These are phyloP conservation scores for Helotiales sp. DNA, from an alignment of 2,329 filamentous ascomycete species.

Conservation along the genomic window DNA sequence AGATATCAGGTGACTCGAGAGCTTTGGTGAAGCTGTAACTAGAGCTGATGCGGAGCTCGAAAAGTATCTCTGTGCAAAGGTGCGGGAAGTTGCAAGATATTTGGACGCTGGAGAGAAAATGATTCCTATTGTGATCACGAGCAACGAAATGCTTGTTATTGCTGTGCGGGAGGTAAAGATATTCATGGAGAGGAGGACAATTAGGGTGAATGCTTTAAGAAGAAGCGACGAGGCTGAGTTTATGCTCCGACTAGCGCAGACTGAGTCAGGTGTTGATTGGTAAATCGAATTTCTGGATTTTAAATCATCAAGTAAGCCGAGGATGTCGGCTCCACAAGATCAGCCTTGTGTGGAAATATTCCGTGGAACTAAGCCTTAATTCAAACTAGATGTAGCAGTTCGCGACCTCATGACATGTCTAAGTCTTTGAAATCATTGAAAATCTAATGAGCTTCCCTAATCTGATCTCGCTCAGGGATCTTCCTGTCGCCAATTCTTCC, in stretches of 20 bases:
- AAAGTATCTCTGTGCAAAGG: background rate
- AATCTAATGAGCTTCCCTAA: background rate
- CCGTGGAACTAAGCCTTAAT: background rate
- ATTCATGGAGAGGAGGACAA: conserved; percentile 1
- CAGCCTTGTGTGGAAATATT: background rate
- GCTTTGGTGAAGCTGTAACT: background rate
- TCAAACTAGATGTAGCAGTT: background rate
- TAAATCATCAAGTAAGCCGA: background rate
- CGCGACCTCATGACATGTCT: background rate
- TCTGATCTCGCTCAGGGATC: background rate
- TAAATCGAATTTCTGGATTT: background rate
- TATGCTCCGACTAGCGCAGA: background rate
- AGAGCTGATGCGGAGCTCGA: background rate
- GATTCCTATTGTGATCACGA: conserved; percentile 12
- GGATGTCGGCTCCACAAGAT: background rate
- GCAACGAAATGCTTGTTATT: background rate
- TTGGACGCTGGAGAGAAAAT: conserved; percentile 10
- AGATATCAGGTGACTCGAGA: background rate
- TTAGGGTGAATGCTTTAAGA: background rate
- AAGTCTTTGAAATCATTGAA: background rate
- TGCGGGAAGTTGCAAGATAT: conserved; percentile 1
- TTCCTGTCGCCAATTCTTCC: background rate
- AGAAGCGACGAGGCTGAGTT: background rate
- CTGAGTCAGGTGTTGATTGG: background rate
- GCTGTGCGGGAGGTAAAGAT: background rate